These are phyloP conservation scores for Plasmodium relictum DNA, from an alignment of 169 alveolate genomes.

Conservation along the genomic window DNA sequence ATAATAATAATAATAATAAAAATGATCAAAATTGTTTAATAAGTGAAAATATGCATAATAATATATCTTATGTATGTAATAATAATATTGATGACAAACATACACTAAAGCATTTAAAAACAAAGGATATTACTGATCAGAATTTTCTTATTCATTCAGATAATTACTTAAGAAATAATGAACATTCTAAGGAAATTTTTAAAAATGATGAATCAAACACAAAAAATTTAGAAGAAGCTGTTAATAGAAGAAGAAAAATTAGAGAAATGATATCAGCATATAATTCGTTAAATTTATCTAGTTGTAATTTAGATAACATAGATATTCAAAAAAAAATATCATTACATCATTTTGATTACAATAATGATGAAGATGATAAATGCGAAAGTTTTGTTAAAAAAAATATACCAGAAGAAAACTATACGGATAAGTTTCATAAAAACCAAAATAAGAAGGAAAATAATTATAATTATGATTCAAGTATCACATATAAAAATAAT, in stretches of 20 bases:
- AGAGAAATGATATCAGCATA: conserved; percentile 56
- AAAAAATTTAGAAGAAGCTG: conserved; percentile 69
- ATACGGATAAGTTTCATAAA: not conserved
- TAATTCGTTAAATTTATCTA: conserved; percentile 64
- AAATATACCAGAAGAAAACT: conserved; percentile 5
- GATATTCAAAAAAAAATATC: conserved; percentile 48
- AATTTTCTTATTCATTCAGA: not conserved
- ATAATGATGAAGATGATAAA: conserved; percentile 10
- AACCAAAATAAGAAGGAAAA: not conserved
- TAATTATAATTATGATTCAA: not conserved
- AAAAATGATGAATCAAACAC: conserved; percentile 39
- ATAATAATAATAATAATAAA: not conserved
- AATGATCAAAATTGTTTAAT: conserved; percentile 23
- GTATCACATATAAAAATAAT: conserved; percentile 7
- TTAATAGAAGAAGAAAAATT: conserved; percentile 67
- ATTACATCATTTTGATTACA: conserved; percentile 12
- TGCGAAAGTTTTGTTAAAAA: not conserved
- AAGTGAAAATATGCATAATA: conserved; percentile 5
- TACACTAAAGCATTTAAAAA: conserved; percentile 19
- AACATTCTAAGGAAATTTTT: conserved; percentile 12
- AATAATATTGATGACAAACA: conserved; percentile 5
- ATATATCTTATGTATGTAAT: conserved; percentile 9
- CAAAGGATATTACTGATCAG: conserved; percentile 14
- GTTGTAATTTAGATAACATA: conserved; percentile 27
- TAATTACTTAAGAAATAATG: conserved; percentile 17